Conservation (phyloP, 1,139 yeast genomes). For the Geotrichum candidum region DNA sequence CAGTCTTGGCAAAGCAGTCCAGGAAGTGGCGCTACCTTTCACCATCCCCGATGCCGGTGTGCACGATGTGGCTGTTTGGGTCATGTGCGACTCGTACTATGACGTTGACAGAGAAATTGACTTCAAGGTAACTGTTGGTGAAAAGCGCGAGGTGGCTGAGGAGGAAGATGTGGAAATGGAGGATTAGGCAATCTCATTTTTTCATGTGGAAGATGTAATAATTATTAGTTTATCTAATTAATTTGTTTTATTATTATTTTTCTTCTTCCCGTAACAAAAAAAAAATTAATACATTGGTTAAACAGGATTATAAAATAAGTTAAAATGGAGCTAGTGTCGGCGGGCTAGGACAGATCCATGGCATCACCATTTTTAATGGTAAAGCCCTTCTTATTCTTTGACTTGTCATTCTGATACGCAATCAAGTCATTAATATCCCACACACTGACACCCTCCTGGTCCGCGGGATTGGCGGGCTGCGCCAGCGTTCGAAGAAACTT, state of each 20-base stretch:
- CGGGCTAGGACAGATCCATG: conserved; percentile 4
- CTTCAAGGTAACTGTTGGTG: conserved; percentile 45
- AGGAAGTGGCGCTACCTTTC: conserved; percentile 50
- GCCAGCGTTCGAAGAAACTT: conserved; percentile 90
- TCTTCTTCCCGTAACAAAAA: neutral
- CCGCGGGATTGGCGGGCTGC: conserved; percentile 85
- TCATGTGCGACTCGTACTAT: conserved; percentile 82
- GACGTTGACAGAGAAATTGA: conserved; percentile 83
- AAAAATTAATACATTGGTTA: neutral
- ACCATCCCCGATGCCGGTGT: conserved; percentile 56
- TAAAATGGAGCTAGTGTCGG: neutral
- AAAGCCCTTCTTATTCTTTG: conserved; percentile 6
- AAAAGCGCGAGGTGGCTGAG: conserved; percentile 32
- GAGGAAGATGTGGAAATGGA: conserved; percentile 10
- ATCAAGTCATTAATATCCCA: conserved; percentile 76
- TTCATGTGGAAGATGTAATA: neutral
- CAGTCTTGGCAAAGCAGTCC: conserved; percentile 48
- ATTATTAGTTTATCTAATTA: neutral
- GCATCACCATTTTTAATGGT: neutral
- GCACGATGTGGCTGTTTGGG: conserved; percentile 66
- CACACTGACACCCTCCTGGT: conserved; percentile 90
- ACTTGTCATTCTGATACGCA: conserved; percentile 43
- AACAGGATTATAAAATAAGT: neutral
- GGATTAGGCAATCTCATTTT: neutral
- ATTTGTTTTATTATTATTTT: neutral